phyloP scores from a whole-genome alignment of 148 eudicot species.

The Bassia scoparia region DNA sequence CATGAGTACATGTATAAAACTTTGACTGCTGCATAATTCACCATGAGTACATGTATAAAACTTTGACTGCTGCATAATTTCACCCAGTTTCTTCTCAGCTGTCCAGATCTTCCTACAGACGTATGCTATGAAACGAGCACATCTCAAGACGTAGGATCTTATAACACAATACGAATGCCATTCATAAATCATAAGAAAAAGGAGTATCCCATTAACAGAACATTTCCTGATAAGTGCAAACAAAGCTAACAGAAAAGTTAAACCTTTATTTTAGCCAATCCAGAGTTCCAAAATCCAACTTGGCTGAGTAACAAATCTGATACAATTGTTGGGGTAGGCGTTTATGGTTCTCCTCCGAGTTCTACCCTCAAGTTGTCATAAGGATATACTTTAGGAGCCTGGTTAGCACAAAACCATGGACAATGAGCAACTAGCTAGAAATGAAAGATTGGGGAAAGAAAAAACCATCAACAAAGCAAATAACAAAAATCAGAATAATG shows the following conservation, averaged over 20 bases:
- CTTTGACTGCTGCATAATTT: too few species aligned
- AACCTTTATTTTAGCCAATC: constrained; percentile 15
- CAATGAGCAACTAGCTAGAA: background rate
- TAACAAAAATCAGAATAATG: background rate
- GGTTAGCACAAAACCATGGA: constrained; percentile 21
- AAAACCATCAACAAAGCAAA: background rate
- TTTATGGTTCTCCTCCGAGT: constrained; percentile 73
- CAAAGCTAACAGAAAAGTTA: background rate
- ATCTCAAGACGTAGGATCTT: background rate
- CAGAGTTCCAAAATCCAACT: constrained; percentile 4
- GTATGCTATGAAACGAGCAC: background rate
- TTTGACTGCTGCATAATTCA: too few species aligned
- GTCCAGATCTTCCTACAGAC: too few species aligned
- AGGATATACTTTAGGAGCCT: constrained; percentile 78
- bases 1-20: too few species aligned
- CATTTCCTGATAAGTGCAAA: constrained; percentile 4
- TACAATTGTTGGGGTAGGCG: constrained; percentile 10
- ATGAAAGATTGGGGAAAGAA: background rate
- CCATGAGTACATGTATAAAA: too few species aligned
- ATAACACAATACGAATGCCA: background rate
- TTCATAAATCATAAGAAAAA: background rate
- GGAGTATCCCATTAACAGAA: constrained; percentile 3
- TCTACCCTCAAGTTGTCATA: constrained; percentile 80
- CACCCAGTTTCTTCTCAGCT: too few species aligned
- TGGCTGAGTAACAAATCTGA: constrained; percentile 5